Conservation (phyloP, 345 rosid species). For the Camelina hispida region DNA sequence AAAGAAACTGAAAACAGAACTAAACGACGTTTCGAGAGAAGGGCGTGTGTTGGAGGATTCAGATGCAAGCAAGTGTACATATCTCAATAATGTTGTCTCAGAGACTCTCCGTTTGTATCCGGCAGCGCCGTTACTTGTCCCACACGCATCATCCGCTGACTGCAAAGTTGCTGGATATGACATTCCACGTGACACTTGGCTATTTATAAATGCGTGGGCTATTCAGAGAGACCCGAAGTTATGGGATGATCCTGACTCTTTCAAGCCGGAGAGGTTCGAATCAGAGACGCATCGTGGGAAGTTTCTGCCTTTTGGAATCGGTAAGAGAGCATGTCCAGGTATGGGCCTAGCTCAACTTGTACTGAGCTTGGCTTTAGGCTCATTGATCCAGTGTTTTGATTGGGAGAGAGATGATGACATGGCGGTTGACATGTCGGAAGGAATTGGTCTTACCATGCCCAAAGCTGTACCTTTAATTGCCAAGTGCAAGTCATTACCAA, state of each 20-base stretch:
- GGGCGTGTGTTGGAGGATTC: conserved; percentile 46
- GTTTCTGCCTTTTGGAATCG: conserved; percentile 24
- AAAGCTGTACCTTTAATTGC: conserved; percentile 41
- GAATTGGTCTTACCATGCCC: conserved; percentile 42
- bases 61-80: conserved; percentile 23
- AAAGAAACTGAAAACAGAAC: not conserved
- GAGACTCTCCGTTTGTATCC: conserved; percentile 47
- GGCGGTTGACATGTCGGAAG: conserved; percentile 49
- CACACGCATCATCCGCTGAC: conserved; percentile 46
- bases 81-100: conserved; percentile 42
- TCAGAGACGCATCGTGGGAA: not conserved
- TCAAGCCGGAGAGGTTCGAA: conserved; percentile 51
- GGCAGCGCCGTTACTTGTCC: conserved; percentile 43
- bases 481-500: conserved; percentile 42
- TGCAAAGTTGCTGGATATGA: conserved; percentile 47
- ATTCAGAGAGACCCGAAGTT: conserved; percentile 48
- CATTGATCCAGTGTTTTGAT: conserved; percentile 49
- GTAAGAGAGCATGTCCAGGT: conserved; percentile 28
- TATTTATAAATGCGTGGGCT: conserved; percentile 56
- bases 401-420: conserved; percentile 37
- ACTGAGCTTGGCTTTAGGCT: conserved; percentile 39
- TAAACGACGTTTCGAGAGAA: not conserved
- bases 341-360: conserved; percentile 40
- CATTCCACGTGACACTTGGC: conserved; percentile 46
- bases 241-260: conserved; percentile 50